Base-by-base conservation (phyloP, 202 grass and related monocot genomes). In the Zizania palustris region DNA sequence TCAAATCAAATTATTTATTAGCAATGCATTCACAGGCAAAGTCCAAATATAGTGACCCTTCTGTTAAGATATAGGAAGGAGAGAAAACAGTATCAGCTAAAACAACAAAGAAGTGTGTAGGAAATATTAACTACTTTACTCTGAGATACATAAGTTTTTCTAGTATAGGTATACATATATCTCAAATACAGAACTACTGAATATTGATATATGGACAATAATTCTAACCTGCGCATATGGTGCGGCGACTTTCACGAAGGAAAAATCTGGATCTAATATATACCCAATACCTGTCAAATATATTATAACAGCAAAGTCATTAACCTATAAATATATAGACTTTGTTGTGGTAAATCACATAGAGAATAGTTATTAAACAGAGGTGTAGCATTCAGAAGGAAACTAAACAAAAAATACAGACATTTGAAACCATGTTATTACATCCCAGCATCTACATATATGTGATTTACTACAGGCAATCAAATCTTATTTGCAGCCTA, bases 241-340 rank as follows among this genome's bases (percentile, higher is more conserved):
- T 64, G 91, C 86, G 45, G 89, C 87, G 74, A 98, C 79, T 86
- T 97, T 92, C 67, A 88, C 89, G 75, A 97, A 97, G 21, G 95
- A 97, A 86, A 94, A 97, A 19, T 92, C 89, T 80, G 95, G 91
- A 81, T 98, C 91, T 74, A 98, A 70, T 80, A 76, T 75, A 58
- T 98, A 98, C 57, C 95, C 95, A 85, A 94, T 90, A 39, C 95
- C 95, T 94, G 82, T 44, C 18, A 88, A 71, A 88, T 6, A 40
- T 69, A 67, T 70, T 62, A 73, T 59, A 85, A 49, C 71, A 72
- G 60, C 5, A 86, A 22, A 67, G 37, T 77, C 12, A 60, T 80
- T 54, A 43, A 54, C 10, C 28, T 9, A 6, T 35, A 71, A 34
- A 14, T 48, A 38, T 14, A 7, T 35, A 69, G 16, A 35, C 61